phyloP scores from a whole-genome alignment of 495 filamentous ascomycete species.

The Neurospora sublineolata region DNA sequence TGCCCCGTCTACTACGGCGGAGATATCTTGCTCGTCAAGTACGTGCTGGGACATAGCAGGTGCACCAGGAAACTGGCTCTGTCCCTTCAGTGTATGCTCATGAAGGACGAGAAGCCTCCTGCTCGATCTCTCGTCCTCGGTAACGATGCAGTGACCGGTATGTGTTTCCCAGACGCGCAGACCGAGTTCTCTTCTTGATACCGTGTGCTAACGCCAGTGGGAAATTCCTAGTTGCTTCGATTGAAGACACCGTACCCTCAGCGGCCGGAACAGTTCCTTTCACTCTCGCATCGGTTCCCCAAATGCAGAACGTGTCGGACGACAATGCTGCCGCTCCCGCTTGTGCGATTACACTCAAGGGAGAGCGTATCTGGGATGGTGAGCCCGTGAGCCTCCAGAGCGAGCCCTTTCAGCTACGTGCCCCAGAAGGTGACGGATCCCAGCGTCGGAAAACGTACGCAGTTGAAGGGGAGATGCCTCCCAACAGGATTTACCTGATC shows the following conservation, averaged over 20 bases:
- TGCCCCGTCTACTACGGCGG: neutral
- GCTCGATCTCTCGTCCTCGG: neutral
- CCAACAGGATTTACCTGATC: neutral
- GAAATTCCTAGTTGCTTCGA: neutral
- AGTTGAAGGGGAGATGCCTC: neutral
- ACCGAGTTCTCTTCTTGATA: neutral
- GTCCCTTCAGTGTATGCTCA: neutral
- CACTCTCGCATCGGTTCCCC: neutral
- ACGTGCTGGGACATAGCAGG: neutral
- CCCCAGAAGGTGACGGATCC: neutral
- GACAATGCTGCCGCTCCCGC: neutral
- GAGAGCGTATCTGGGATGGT: neutral
- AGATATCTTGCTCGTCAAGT: neutral
- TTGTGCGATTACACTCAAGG: neutral
- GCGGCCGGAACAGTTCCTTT: neutral
- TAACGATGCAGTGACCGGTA: neutral
- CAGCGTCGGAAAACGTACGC: neutral
- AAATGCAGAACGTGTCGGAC: neutral
- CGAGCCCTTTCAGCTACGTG: neutral
- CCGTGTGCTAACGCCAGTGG: neutral
- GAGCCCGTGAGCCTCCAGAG: neutral
- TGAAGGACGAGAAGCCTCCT: neutral
- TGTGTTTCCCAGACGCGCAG: neutral
- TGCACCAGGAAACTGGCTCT: neutral
- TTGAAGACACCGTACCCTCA: neutral